Percentiles rank a stretch among this genome's conserved stretches.
Evolutionary conservation across 2,329 filamentous ascomycete genomes (phyloP).

Genomic region (Grosmannia huntii): DNA sequence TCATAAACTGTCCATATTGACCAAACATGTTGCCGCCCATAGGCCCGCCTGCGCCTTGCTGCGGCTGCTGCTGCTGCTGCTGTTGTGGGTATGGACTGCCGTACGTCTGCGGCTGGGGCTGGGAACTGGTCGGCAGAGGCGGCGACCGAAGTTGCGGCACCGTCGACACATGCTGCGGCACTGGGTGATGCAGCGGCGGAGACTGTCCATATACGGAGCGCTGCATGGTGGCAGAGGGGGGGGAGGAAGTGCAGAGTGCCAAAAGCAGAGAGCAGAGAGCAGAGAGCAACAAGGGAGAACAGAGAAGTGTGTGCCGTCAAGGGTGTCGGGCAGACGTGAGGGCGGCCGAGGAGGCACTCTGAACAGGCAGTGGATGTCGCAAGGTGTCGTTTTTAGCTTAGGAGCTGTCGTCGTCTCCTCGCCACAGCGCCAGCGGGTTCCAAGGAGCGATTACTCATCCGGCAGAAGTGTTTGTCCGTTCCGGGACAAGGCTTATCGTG

Average conservation of each 20-base stretch:
- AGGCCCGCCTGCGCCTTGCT: conserved; percentile 34
- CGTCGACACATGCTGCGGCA: conserved; percentile 95
- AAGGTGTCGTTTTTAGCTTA: neutral
- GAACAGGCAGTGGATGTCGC: neutral
- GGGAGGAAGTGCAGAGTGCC: neutral
- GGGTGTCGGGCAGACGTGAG: neutral
- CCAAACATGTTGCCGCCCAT: conserved; percentile 39
- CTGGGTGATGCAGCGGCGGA: conserved; percentile 88
- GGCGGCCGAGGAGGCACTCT: neutral
- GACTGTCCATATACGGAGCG: conserved; percentile 75
- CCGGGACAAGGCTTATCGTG: neutral
- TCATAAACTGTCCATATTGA: conserved; percentile 86
- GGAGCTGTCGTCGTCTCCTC: neutral
- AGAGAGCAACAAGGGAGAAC: too few species aligned
- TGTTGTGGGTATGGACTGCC: conserved; percentile 64
- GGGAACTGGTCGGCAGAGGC: conserved; percentile 60
- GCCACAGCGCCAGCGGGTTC: too few species aligned
- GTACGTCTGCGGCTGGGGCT: conserved; percentile 52
- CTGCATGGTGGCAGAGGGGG: conserved; percentile 52
- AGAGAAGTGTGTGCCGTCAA: too few species aligned
- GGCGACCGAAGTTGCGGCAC: conserved; percentile 95
- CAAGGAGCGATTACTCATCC: too few species aligned
- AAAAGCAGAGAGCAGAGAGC: neutral
- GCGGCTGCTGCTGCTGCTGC: conserved; percentile 43
- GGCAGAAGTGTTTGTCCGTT: neutral